Conservation (phyloP, 768 basidiomycete species). For the Xerocomus potaroensis region DNA sequence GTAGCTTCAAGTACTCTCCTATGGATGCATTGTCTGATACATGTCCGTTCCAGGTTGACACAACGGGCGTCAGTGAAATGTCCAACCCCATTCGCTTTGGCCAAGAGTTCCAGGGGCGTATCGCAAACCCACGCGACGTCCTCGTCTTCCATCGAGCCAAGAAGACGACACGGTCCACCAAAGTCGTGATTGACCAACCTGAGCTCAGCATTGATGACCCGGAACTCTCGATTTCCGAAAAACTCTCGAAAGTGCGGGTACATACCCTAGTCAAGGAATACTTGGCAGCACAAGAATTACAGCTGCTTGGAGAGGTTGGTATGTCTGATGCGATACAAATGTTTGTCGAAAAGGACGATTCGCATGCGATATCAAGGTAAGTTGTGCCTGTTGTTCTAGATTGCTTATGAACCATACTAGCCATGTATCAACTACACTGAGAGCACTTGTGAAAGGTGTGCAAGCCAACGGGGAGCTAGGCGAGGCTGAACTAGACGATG, state of each 20-base stretch:
- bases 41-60: conserved; percentile 63
- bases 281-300: conserved; percentile 86
- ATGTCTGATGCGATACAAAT: conserved; percentile 93
- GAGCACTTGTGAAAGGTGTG: conserved; percentile 62
- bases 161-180: conserved; percentile 41
- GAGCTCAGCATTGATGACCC: conserved; percentile 81
- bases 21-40: not conserved
- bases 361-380: conserved; percentile 84
- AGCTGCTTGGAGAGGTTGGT: conserved; percentile 82
- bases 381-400: conserved; percentile 26
- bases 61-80: conserved; percentile 84
- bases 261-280: conserved; percentile 90
- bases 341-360: conserved; percentile 97
- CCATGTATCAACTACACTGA: conserved; percentile 60
- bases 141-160: conserved; percentile 87
- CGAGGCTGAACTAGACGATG: conserved; percentile 73
- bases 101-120: conserved; percentile 84
- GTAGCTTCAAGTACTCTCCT: conserved; percentile 31
- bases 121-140: conserved; percentile 94
- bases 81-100: conserved; percentile 97
- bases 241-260: conserved; percentile 77
- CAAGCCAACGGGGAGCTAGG: conserved; percentile 59
- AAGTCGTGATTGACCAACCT: conserved; percentile 71
- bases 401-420: conserved; percentile 32
- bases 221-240: conserved; percentile 61